Percentiles rank a stretch among this genome's conserved stretches.
These are phyloP conservation scores for Stellera chamaejasme DNA, from an alignment of 345 rosid genomes.

Conservation along the genomic window DNA sequence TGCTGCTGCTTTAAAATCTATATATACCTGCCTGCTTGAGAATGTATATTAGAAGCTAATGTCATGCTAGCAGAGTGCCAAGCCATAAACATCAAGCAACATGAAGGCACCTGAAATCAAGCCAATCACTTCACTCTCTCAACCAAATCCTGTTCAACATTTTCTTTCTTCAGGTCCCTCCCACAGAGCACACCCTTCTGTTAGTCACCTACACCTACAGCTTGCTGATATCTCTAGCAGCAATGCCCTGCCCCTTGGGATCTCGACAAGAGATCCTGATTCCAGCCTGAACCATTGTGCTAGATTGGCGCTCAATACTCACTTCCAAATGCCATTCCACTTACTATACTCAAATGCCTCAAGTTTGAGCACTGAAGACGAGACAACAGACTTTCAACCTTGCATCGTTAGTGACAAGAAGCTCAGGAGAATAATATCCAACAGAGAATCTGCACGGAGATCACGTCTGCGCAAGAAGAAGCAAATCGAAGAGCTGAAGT, in stretches of 20 bases:
- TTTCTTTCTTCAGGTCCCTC: constrained; percentile 15
- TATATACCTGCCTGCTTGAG: background rate
- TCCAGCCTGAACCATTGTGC: constrained; percentile 17
- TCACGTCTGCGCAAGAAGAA: constrained; percentile 67
- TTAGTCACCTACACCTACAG: constrained; percentile 12
- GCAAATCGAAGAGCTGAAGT: constrained; percentile 67
- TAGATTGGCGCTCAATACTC: constrained; percentile 18
- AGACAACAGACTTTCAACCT: constrained; percentile 13
- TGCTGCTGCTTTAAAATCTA: background rate
- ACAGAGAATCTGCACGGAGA: constrained; percentile 71
- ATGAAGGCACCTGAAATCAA: constrained; percentile 24
- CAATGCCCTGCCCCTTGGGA: constrained; percentile 11
- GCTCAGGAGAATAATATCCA: constrained; percentile 61
- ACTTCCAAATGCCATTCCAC: constrained; percentile 25
- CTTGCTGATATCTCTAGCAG: constrained; percentile 14
- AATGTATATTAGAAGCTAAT: background rate
- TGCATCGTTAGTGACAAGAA: constrained; percentile 37
- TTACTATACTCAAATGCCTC: constrained; percentile 26
- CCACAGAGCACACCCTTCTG: constrained; percentile 8
- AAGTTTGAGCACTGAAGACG: constrained; percentile 17
- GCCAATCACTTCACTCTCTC: constrained; percentile 9
- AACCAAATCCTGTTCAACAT: constrained; percentile 11
- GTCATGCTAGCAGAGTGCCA: background rate
- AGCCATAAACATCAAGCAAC: background rate
- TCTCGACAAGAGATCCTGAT: constrained; percentile 27